Conservation (phyloP, 129 eudicot species). For the Heracleum sosnowskyi region DNA sequence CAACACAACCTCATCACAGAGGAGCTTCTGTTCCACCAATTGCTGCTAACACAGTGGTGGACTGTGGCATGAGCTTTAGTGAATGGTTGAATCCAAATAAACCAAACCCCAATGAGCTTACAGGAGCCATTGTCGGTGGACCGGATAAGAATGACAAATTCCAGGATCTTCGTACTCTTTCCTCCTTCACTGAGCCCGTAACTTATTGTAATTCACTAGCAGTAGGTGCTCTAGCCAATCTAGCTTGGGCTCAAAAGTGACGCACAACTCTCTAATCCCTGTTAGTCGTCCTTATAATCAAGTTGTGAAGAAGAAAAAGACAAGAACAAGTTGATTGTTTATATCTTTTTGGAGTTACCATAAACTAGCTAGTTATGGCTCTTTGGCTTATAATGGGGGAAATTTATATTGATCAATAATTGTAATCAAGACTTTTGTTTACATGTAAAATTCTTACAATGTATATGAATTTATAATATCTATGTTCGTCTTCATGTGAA, state of each 20-base stretch:
- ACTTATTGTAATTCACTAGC: slow-evolving; percentile 70
- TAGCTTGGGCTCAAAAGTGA: slow-evolving; percentile 36
- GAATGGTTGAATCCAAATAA: slow-evolving; percentile 39
- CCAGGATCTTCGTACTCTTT: slow-evolving; percentile 38
- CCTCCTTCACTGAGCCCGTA: slow-evolving; percentile 58
- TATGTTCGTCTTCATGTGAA: too few relatives aligned
- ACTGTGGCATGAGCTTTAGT: slow-evolving; percentile 53
- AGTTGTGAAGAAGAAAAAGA: background rate
- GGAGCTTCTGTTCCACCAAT: slow-evolving; percentile 68
- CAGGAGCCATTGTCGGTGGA: slow-evolving; percentile 86
- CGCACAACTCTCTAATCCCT: background rate
- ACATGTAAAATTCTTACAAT: too few relatives aligned
- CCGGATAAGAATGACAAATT: slow-evolving; percentile 59
- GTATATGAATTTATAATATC: too few relatives aligned
- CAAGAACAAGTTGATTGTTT: background rate
- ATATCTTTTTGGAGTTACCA: background rate
- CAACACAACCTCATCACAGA: slow-evolving; percentile 85
- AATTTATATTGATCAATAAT: too few relatives aligned
- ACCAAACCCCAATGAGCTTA: slow-evolving; percentile 76
- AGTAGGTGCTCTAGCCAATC: slow-evolving; percentile 67
- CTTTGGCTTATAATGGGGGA: too few relatives aligned
- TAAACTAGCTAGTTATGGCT: background rate
- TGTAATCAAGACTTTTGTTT: too few relatives aligned
- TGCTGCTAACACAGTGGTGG: slow-evolving; percentile 16
- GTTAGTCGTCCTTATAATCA: background rate